Evolutionary conservation across 805 yeast genomes (phyloP).

Genomic region (Blastobotrys robertii): DNA sequence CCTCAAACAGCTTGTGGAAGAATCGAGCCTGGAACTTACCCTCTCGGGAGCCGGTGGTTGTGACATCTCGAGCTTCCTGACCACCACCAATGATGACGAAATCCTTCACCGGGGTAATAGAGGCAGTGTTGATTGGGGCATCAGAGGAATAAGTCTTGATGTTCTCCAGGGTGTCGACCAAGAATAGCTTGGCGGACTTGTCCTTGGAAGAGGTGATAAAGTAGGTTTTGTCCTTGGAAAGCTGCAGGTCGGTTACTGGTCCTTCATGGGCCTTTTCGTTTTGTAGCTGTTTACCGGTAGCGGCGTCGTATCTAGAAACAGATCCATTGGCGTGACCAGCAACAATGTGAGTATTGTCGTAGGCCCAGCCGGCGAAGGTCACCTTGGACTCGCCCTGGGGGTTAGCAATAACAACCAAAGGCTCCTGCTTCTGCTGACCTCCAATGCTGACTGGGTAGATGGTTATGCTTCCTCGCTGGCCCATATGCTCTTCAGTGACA

Average conservation of each 20-base stretch:
- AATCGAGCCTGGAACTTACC: slow-evolving; percentile 97
- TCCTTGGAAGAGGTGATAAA: slow-evolving; percentile 91
- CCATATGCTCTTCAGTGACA: slow-evolving; percentile 89
- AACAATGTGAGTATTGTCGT: slow-evolving; percentile 60
- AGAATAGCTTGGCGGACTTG: slow-evolving; percentile 68
- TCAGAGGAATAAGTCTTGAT: slow-evolving; percentile 75
- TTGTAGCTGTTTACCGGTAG: slow-evolving; percentile 59
- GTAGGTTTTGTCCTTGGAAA: slow-evolving; percentile 76
- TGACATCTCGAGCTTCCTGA: slow-evolving; percentile 97
- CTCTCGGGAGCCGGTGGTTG: slow-evolving; percentile 87
- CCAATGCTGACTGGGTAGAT: slow-evolving; percentile 53
- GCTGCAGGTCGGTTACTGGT: slow-evolving; percentile 76
- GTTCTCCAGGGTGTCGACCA: slow-evolving; percentile 58
- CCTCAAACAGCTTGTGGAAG: slow-evolving; percentile 89
- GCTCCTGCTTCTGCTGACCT: slow-evolving; percentile 39
- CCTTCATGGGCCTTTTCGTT: slow-evolving; percentile 63
- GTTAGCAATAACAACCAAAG: slow-evolving; percentile 51
- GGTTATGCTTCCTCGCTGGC: slow-evolving; percentile 65
- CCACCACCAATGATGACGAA: slow-evolving; percentile 96
- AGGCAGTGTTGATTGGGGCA: slow-evolving; percentile 91
- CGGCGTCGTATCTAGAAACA: slow-evolving; percentile 68
- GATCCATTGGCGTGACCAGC: slow-evolving; percentile 86
- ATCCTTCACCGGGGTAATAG: slow-evolving; percentile 87
- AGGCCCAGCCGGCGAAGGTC: slow-evolving; percentile 76
- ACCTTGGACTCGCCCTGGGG: slow-evolving; percentile 33